Conservation (phyloP, 371 early-diverging fungal genomes). For the Phascolomyces articulosus region DNA sequence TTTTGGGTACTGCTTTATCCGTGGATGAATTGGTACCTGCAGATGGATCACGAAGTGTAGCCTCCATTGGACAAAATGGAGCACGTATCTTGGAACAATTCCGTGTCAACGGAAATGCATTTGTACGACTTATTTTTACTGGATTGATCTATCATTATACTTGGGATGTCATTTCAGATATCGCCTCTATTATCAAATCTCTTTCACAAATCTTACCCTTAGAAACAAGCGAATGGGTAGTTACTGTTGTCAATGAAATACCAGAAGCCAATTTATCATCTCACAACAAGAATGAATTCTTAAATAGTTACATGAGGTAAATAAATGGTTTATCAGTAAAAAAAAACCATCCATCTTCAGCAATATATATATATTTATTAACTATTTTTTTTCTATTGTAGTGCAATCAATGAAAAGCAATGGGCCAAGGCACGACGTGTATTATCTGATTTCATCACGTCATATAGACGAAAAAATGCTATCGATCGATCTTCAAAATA, state of each 20-base stretch:
- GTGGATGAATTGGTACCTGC: slow-evolving; percentile 21
- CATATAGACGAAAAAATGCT: slow-evolving; percentile 38
- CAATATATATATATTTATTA: neutral
- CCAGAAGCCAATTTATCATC: slow-evolving; percentile 50
- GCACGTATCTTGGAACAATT: slow-evolving; percentile 30
- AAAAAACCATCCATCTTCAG: neutral
- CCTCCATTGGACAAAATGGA: slow-evolving; percentile 31
- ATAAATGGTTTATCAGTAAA: slow-evolving; percentile 6
- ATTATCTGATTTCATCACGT: slow-evolving; percentile 52
- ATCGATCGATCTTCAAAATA: neutral
- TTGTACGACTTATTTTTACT: slow-evolving; percentile 44
- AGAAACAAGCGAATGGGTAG: slow-evolving; percentile 42
- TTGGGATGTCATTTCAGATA: slow-evolving; percentile 52
- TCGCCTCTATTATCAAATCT: slow-evolving; percentile 46
- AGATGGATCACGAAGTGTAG: slow-evolving; percentile 15
- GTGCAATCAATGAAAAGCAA: slow-evolving; percentile 43
- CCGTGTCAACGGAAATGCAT: slow-evolving; percentile 33
- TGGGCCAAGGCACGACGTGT: slow-evolving; percentile 45
- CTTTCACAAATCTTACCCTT: slow-evolving; percentile 51
- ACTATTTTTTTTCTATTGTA: slow-evolving; percentile 5
- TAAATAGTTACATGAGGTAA: slow-evolving; percentile 47
- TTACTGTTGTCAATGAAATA: slow-evolving; percentile 40
- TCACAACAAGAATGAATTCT: slow-evolving; percentile 49
- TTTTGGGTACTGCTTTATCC: slow-evolving; percentile 37
- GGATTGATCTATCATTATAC: slow-evolving; percentile 58